Percentiles rank a stretch among this genome's conserved stretches.
Conservation (phyloP, 768 basidiomycete species). For the Sporobolomyces pararoseus region DNA sequence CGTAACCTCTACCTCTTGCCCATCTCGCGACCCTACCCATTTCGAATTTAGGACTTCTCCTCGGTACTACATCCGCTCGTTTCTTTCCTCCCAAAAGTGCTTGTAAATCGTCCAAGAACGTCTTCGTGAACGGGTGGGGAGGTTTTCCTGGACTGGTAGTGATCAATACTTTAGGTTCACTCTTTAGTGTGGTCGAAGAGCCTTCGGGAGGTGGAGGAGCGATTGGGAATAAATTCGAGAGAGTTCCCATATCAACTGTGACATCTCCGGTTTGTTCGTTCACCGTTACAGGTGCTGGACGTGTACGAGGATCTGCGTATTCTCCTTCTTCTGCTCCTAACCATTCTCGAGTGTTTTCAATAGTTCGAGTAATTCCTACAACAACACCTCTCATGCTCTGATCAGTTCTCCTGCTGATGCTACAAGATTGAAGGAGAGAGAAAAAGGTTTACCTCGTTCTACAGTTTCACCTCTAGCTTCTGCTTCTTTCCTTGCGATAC, state of each 20-base stretch:
- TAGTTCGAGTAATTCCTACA: slow-evolving; percentile 54
- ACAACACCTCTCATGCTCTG: not conserved
- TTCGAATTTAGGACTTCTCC: slow-evolving; percentile 80
- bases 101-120: slow-evolving; percentile 43
- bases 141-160: slow-evolving; percentile 42
- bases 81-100: slow-evolving; percentile 50
- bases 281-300: slow-evolving; percentile 38
- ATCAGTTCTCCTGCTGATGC: not conserved
- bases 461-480: slow-evolving; percentile 71
- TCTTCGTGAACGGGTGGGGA: slow-evolving; percentile 35
- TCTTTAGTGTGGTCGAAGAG: slow-evolving; percentile 53
- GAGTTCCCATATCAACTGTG: slow-evolving; percentile 49
- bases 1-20: slow-evolving; percentile 84
- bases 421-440: not conserved
- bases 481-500: slow-evolving; percentile 74
- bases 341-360: slow-evolving; percentile 88
- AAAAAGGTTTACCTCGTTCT: slow-evolving; percentile 60
- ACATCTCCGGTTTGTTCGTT: slow-evolving; percentile 50
- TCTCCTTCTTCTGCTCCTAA: slow-evolving; percentile 41
- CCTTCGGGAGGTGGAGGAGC: slow-evolving; percentile 44
- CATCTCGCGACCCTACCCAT: slow-evolving; percentile 94
- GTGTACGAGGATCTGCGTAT: slow-evolving; percentile 37
- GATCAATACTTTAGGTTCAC: slow-evolving; percentile 42
- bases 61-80: slow-evolving; percentile 64
- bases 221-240: slow-evolving; percentile 54